Percentiles rank a stretch among this genome's conserved stretches.
These are phyloP conservation scores for Entomophthora muscae DNA, from an alignment of 371 early-diverging fungal species.

Conservation along the genomic window DNA sequence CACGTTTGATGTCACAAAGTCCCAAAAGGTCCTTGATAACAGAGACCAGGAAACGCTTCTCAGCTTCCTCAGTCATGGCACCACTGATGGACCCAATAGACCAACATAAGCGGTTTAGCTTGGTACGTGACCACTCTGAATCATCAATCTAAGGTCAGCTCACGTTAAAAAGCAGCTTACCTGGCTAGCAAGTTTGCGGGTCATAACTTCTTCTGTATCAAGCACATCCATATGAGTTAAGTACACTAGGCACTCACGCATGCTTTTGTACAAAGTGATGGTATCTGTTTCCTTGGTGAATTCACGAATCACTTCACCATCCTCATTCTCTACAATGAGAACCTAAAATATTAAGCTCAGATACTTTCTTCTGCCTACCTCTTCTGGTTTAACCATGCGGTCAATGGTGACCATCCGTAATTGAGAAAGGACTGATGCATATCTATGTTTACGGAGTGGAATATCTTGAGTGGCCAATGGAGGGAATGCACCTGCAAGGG, in stretches of 20 bases:
- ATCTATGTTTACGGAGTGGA: conserved; percentile 48
- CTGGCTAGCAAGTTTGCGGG: conserved; percentile 73
- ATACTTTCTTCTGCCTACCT: conserved; percentile 25
- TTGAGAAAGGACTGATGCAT: conserved; percentile 57
- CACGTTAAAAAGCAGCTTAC: conserved; percentile 17
- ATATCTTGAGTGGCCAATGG: conserved; percentile 17
- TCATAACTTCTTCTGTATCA: conserved; percentile 90
- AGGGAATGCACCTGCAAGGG: conserved; percentile 18
- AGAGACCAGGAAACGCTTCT: conserved; percentile 93
- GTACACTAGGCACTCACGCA: conserved; percentile 95
- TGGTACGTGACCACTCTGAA: conserved; percentile 88
- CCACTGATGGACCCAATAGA: conserved; percentile 97
- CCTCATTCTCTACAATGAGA: conserved; percentile 97
- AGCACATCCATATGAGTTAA: conserved; percentile 85
- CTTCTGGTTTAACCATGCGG: conserved; percentile 93
- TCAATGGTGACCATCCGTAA: conserved; percentile 88
- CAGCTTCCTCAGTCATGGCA: conserved; percentile 86
- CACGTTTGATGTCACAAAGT: conserved; percentile 83
- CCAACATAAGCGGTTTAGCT: conserved; percentile 98
- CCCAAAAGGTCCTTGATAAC: conserved; percentile 94
- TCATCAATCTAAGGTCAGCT: conserved; percentile 52
- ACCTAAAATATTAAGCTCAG: conserved; percentile 28
- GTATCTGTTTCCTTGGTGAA: conserved; percentile 97
- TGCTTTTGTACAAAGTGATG: conserved; percentile 92
- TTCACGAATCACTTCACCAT: conserved; percentile 98